Percentiles rank a stretch among this genome's conserved stretches.
Evolutionary conservation across 2,329 filamentous ascomycete genomes (phyloP).

Genomic region (Cladosporium sp.): DNA sequence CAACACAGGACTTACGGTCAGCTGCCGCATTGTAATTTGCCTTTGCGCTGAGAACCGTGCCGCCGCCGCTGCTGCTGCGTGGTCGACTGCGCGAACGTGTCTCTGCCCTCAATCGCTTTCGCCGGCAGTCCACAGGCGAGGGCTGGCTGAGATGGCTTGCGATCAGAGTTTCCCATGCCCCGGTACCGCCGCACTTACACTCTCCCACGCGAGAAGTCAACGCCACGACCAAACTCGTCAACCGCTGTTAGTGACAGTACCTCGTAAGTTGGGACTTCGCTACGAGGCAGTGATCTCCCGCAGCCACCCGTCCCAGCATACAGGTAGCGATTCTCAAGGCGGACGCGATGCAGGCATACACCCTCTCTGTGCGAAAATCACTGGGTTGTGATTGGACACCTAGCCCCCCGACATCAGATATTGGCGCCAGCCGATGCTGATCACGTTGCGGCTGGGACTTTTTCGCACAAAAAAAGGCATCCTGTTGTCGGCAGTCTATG

Average conservation of each 20-base stretch:
- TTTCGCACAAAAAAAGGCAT: not conserved
- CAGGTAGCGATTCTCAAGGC: not conserved
- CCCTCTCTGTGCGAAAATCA: not conserved
- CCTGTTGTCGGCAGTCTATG: not conserved
- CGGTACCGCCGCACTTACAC: slow-evolving; percentile 8
- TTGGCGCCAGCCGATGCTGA: not conserved
- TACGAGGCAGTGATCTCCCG: slow-evolving; percentile 1
- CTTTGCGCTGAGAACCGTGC: not conserved
- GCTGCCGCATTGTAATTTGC: not conserved
- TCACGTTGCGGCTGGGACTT: not conserved
- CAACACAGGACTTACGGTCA: not conserved
- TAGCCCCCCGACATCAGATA: not conserved
- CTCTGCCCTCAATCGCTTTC: not conserved
- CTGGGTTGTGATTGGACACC: not conserved
- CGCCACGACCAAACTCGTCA: slow-evolving; percentile 2
- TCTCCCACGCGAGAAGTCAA: slow-evolving; percentile 13
- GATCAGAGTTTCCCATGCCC: not conserved
- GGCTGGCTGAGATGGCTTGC: slow-evolving; percentile 10
- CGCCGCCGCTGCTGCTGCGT: not conserved
- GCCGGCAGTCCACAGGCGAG: not conserved
- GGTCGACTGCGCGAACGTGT: not conserved
- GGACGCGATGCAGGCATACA: not conserved
- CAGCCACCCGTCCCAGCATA: not conserved
- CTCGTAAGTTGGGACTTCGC: not conserved
- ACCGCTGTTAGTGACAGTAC: not conserved